Percentiles rank a stretch among this genome's conserved stretches.
Conservation (phyloP, 805 yeast genomes). For the Suhomyces sp. region DNA sequence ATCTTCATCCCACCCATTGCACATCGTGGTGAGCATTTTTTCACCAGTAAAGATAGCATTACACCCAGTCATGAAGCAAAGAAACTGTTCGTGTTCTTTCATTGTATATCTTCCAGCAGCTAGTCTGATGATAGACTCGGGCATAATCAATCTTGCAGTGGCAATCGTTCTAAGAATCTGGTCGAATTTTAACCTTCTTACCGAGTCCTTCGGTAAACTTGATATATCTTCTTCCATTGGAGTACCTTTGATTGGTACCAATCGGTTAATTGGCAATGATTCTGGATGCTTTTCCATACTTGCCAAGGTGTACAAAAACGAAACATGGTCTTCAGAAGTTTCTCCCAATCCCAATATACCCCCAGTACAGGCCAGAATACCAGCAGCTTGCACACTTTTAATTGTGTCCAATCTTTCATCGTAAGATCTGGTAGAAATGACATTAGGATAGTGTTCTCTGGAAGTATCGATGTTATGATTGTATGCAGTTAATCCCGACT, state of each 20-base stretch:
- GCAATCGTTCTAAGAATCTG: slow-evolving; percentile 67
- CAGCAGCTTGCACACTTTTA: slow-evolving; percentile 58
- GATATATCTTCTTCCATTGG: slow-evolving; percentile 60
- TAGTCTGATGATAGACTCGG: slow-evolving; percentile 62
- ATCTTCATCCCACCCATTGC: slow-evolving; percentile 84
- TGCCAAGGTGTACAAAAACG: slow-evolving; percentile 63
- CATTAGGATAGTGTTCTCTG: slow-evolving; percentile 70
- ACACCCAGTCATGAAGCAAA: slow-evolving; percentile 75
- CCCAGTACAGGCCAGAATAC: slow-evolving; percentile 71
- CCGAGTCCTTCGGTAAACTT: slow-evolving; percentile 29
- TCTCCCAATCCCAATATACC: slow-evolving; percentile 82
- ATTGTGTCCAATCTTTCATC: slow-evolving; percentile 72
- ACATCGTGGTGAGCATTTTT: slow-evolving; percentile 77
- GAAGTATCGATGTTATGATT: slow-evolving; percentile 82
- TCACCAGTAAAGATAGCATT: slow-evolving; percentile 82
- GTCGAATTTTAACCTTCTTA: slow-evolving; percentile 53
- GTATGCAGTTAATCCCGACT: slow-evolving; percentile 77
- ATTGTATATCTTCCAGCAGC: slow-evolving; percentile 83
- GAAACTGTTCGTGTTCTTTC: slow-evolving; percentile 71
- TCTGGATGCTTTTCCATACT: slow-evolving; percentile 75
- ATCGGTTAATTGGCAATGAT: slow-evolving; percentile 73
- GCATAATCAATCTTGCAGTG: slow-evolving; percentile 75
- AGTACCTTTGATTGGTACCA: slow-evolving; percentile 78
- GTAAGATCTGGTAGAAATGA: slow-evolving; percentile 64
- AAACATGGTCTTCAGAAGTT: slow-evolving; percentile 65